phyloP scores from a whole-genome alignment of 805 yeast genomes.

The Pichia cephalocereana region DNA sequence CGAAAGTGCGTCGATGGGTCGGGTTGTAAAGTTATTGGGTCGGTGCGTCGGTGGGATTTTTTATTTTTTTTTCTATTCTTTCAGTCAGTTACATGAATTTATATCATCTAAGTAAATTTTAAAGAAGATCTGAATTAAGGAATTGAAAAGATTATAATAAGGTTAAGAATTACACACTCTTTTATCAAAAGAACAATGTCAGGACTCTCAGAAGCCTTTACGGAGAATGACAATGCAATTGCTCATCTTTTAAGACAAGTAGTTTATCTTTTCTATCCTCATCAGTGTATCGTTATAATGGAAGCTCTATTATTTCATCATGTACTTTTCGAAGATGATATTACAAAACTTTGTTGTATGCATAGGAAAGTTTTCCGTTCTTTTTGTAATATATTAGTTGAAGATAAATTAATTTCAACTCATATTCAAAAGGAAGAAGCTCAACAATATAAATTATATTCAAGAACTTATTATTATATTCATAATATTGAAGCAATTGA shows the following conservation, averaged over 20 bases:
- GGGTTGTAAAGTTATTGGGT: too few species aligned
- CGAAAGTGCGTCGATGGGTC: not conserved
- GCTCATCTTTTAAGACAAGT: constrained; percentile 58
- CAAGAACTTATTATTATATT: constrained; percentile 71
- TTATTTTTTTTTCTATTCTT: too few species aligned
- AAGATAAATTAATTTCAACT: constrained; percentile 67
- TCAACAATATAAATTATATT: constrained; percentile 54
- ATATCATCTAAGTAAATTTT: too few species aligned
- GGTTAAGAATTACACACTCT: too few species aligned
- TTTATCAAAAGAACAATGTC: constrained; percentile 1
- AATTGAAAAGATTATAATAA: too few species aligned
- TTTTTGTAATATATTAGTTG: constrained; percentile 69
- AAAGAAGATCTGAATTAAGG: too few species aligned
- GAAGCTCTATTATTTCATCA: constrained; percentile 86
- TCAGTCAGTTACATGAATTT: too few species aligned
- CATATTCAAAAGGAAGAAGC: constrained; percentile 68
- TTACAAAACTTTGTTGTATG: constrained; percentile 70
- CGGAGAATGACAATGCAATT: constrained; percentile 9
- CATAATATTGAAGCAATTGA: constrained; percentile 92
- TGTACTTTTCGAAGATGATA: constrained; percentile 87
- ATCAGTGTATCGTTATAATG: constrained; percentile 70
- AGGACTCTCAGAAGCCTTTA: constrained; percentile 4
- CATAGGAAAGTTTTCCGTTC: constrained; percentile 82
- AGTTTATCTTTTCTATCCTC: constrained; percentile 78
- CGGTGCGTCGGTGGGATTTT: not conserved